These are phyloP conservation scores for Solanum bulbocastanum DNA, from an alignment of 257 asterid species.

Conservation along the genomic window DNA sequence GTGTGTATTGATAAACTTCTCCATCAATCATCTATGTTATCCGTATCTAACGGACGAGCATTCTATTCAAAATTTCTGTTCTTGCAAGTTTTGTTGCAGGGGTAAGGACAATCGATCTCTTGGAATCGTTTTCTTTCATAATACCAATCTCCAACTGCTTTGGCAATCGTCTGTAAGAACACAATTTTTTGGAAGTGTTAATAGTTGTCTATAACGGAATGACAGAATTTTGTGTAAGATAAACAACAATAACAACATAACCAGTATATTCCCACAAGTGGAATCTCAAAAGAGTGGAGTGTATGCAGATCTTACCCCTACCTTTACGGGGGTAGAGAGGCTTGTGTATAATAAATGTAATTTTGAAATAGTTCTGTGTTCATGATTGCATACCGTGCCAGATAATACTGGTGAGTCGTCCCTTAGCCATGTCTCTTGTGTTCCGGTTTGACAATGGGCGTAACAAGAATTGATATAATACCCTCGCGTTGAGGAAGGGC, in stretches of 20 bases:
- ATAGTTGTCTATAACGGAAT: not conserved
- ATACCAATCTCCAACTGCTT: constrained; percentile 90
- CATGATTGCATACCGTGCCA: constrained; percentile 31
- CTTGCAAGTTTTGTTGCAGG: constrained; percentile 83
- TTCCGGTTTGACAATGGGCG: constrained; percentile 83
- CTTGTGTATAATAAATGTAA: not conserved
- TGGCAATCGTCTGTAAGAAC: constrained; percentile 55
- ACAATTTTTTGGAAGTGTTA: not conserved
- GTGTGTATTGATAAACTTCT: not conserved
- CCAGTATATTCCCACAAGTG: not conserved
- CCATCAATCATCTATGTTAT: not conserved
- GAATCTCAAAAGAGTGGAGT: too few relatives aligned
- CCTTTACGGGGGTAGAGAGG: not conserved
- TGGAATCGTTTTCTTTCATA: constrained; percentile 65
- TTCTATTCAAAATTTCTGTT: constrained; percentile 49
- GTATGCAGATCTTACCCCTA: not conserved
- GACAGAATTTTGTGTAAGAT: not conserved
- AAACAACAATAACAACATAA: not conserved
- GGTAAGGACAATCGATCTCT: constrained; percentile 73
- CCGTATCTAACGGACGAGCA: constrained; percentile 9
- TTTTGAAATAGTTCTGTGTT: not conserved
- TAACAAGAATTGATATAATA: constrained; percentile 71
- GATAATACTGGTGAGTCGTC: constrained; percentile 49
- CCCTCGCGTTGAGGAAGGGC: constrained; percentile 51
- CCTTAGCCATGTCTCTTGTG: constrained; percentile 65